Evolutionary conservation across 2,329 filamentous ascomycete species (phyloP).

Genomic region (Drechslera avenae): DNA sequence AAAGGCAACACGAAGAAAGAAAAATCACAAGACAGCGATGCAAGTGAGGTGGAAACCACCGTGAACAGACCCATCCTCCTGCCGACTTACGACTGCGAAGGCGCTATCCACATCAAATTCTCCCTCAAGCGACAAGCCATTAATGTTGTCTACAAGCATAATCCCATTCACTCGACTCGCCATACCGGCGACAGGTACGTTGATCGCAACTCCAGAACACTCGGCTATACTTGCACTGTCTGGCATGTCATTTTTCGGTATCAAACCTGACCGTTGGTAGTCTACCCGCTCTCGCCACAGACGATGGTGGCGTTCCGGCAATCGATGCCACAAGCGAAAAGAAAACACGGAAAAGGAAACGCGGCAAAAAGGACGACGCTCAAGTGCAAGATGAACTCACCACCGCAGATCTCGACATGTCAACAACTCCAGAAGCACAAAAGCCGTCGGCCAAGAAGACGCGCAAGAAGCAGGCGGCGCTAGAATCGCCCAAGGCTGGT

Average conservation of each 20-base stretch:
- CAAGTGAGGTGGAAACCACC: constrained; percentile 8
- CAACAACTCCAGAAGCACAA: constrained; percentile 25
- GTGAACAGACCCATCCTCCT: constrained; percentile 1
- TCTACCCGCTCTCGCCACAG: constrained; percentile 10
- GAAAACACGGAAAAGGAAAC: constrained; percentile 25
- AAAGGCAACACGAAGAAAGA: constrained; percentile 33
- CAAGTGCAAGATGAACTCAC: constrained; percentile 17
- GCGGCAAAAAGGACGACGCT: constrained; percentile 22
- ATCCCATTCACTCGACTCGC: constrained; percentile 34
- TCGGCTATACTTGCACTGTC: background rate
- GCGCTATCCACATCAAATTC: constrained; percentile 44
- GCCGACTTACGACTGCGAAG: constrained; percentile 41
- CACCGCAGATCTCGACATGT: constrained; percentile 27
- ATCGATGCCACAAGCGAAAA: constrained; percentile 10
- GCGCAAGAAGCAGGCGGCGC: constrained; percentile 22
- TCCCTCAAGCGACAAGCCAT: constrained; percentile 42
- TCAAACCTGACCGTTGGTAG: background rate
- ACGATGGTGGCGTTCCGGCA: constrained; percentile 3
- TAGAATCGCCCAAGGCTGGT: constrained; percentile 6
- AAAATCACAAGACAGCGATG: constrained; percentile 16
- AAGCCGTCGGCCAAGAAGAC: constrained; percentile 27
- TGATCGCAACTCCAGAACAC: too few relatives aligned
- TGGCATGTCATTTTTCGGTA: background rate
- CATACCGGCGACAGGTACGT: constrained; percentile 24
- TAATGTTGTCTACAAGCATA: constrained; percentile 46